A percentile compares a stretch with the other conserved stretches of the same genome.
These are phyloP conservation scores for Physcomitrium patens DNA, from an alignment of 225 moss, liverwort and hornwort genomes.

Conservation along the genomic window DNA sequence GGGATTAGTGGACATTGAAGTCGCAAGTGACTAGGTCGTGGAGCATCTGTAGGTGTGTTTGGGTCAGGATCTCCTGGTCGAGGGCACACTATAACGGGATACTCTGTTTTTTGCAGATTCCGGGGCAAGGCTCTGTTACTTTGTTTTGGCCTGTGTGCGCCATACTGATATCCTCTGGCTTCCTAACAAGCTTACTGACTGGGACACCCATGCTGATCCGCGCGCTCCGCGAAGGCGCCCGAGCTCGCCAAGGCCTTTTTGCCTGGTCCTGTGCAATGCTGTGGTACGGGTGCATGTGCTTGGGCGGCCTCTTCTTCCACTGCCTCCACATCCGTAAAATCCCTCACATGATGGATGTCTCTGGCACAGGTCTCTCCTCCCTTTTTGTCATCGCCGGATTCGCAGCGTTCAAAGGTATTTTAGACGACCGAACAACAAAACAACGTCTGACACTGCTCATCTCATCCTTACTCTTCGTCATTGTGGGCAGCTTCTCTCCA, in stretches of 20 bases:
- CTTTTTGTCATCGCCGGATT: constrained; percentile 50
- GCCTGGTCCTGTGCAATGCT: constrained; percentile 48
- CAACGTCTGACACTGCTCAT: constrained; percentile 31
- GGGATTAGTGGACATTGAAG: neutral
- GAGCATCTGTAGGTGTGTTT: neutral
- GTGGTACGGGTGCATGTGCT: constrained; percentile 61
- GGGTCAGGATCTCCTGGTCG: neutral
- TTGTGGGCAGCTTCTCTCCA: constrained; percentile 21
- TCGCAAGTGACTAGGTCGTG: neutral
- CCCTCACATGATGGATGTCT: constrained; percentile 49
- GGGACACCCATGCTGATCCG: constrained; percentile 32
- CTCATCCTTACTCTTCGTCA: neutral
- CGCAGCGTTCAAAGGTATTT: constrained; percentile 23
- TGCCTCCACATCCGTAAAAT: constrained; percentile 40
- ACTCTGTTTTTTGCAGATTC: constrained; percentile 34
- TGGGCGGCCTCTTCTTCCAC: constrained; percentile 58
- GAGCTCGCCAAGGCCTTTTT: constrained; percentile 50
- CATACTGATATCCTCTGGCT: constrained; percentile 21
- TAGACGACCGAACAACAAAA: constrained; percentile 45
- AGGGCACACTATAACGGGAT: no score
- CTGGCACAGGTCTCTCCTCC: constrained; percentile 57
- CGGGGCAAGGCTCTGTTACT: constrained; percentile 22
- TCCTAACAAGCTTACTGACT: neutral
- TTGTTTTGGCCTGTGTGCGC: constrained; percentile 44
- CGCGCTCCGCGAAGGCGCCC: constrained; percentile 27